Conservation (phyloP, 768 basidiomycete genomes). For the Boletus sp. region DNA sequence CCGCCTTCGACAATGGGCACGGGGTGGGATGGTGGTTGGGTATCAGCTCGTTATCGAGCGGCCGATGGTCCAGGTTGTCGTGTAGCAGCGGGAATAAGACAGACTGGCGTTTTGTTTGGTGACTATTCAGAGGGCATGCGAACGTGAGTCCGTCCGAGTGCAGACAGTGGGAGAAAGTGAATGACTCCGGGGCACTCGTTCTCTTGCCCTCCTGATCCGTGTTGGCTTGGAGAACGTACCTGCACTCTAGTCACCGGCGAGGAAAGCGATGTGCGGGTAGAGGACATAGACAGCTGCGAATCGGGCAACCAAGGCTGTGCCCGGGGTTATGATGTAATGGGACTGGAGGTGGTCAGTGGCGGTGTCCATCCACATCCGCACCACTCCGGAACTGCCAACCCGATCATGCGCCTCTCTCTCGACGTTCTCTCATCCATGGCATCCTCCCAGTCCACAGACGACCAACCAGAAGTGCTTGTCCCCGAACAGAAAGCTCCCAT, state of each 20-base stretch:
- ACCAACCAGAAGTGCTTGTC: constrained; percentile 14
- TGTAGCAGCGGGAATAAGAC: neutral
- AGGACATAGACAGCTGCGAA: too few species aligned
- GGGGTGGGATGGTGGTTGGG: neutral
- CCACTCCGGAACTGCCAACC: neutral
- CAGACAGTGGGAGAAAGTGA: too few species aligned
- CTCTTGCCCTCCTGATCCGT: too few species aligned
- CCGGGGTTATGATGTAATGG: constrained; percentile 14
- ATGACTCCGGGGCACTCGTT: too few species aligned
- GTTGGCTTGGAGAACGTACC: too few species aligned
- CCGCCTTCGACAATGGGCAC: neutral
- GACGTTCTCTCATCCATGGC: constrained; percentile 14
- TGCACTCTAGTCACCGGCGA: too few species aligned
- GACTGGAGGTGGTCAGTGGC: constrained; percentile 11
- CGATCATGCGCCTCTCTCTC: constrained; percentile 6
- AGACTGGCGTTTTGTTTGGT: accelerated
- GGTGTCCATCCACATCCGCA: constrained; percentile 6
- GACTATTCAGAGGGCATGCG: too few species aligned
- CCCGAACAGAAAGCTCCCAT: constrained; percentile 17
- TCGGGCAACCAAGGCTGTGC: too few species aligned
- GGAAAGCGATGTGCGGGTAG: too few species aligned
- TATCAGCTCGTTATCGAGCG: neutral
- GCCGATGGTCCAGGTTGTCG: neutral
- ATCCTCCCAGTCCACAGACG: neutral
- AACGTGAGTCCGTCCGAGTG: too few species aligned